These are phyloP conservation scores for Chlorociboria aeruginascens DNA, from an alignment of 495 filamentous ascomycete species.

Conservation along the genomic window DNA sequence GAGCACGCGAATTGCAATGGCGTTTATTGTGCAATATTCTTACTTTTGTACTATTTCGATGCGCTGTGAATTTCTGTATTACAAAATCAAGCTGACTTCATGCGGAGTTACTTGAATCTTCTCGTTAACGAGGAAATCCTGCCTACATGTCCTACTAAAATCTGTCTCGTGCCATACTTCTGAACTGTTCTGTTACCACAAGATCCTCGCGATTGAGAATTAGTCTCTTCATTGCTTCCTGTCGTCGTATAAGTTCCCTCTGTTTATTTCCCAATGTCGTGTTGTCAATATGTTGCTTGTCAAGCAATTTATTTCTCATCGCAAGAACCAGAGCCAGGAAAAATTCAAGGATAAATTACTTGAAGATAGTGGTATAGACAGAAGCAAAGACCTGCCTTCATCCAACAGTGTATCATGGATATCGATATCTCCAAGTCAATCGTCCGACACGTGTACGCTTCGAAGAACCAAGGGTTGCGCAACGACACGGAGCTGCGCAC, in stretches of 20 bases:
- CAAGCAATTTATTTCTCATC: slow-evolving; percentile 14
- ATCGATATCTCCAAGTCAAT: slow-evolving; percentile 7
- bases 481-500: background rate
- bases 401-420: slow-evolving; percentile 8
- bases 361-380: background rate
- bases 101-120: too few relatives aligned
- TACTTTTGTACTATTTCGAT: too few relatives aligned
- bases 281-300: slow-evolving; percentile 11
- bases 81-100: too few relatives aligned
- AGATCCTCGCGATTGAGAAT: too few relatives aligned
- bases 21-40: too few relatives aligned
- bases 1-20: too few relatives aligned
- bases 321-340: background rate
- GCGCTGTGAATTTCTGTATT: too few relatives aligned
- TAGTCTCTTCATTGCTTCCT: too few relatives aligned
- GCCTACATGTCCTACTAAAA: too few relatives aligned
- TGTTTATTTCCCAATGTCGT: background rate
- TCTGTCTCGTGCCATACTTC: too few relatives aligned
- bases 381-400: background rate
- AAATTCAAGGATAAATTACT: background rate
- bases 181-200: too few relatives aligned
- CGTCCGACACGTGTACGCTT: background rate
- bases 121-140: too few relatives aligned
- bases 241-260: background rate
- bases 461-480: slow-evolving; percentile 9